Evolutionary conservation across 129 eudicot species (phyloP), one percentile per base, ranked within the genome.

Genomic region (Flaveria bidentis): DNA sequence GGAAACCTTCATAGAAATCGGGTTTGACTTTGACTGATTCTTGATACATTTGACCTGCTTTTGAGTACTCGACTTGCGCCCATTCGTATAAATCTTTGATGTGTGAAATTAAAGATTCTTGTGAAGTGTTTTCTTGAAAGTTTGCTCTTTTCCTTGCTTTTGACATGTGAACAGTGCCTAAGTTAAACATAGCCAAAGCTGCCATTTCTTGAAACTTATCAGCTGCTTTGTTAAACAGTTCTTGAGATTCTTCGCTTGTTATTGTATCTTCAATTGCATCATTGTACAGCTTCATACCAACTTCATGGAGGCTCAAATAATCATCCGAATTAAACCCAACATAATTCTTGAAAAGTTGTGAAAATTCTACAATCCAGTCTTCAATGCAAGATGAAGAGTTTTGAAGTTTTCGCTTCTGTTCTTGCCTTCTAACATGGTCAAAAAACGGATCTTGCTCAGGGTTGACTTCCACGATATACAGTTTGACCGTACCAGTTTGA

Each of bases 131-230:
- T 69, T 88, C 98, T 2, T 81, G 13, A 8, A 88, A 69, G 51
- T 72, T 76, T 12, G 81, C 87, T 68, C 78, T 77, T 77, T 91
- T 95, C 61, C 99, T 84, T 5, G 99, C 99, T 79, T 83, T 77
- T 15, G 97, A 88, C 89, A 91, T 86, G 80, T 95, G 94, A 69
- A 95, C 93, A 72, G 89, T 95, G 11, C 99, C 99, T 71, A 89
- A 89, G 28, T 91, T 95, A 79, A 95, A 95, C 77, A 91, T 65
- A 33, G 99, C 99, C 78, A 95, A 87, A 17, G 99, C 93, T 5
- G 92, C 90, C 97, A 95, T 84, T 72, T 95, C 99, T 55, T 89
- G 96, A 72, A 95, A 95, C 70, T 85, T 91, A 11, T 89, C 92
- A 9, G 90, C 87, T 14, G 99, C 99, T 25, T 52, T 60, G 23